Conservation (phyloP, 805 yeast species). For the Sugiyamaella qingdaonensis region DNA sequence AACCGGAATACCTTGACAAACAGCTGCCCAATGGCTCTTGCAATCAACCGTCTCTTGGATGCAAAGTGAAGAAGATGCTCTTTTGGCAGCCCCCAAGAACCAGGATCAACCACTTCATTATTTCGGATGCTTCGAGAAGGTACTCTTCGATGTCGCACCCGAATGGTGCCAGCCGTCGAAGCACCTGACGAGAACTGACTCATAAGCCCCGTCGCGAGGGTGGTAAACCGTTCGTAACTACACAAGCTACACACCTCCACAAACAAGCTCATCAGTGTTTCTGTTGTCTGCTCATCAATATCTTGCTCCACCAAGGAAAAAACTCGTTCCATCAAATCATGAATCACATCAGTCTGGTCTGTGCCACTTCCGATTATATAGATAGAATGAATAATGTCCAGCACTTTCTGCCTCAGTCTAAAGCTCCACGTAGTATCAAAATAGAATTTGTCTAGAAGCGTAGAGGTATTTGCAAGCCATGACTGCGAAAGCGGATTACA, state of each 20-base stretch:
- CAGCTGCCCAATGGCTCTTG: conserved; percentile 24
- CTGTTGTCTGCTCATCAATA: conserved; percentile 33
- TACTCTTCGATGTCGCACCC: neutral
- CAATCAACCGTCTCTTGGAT: conserved; percentile 18
- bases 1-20: conserved; percentile 37
- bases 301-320: conserved; percentile 32
- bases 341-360: conserved; percentile 33
- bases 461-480: conserved; percentile 48
- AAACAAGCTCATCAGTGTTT: conserved; percentile 25
- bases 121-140: neutral
- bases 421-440: conserved; percentile 25
- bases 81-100: neutral
- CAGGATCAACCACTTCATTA: neutral
- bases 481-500: conserved; percentile 51
- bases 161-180: neutral
- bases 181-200: neutral
- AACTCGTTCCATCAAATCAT: conserved; percentile 34
- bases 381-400: conserved; percentile 35
- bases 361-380: conserved; percentile 36
- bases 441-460: conserved; percentile 45
- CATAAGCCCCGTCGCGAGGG: conserved; percentile 13
- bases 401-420: conserved; percentile 23
- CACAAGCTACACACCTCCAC: conserved; percentile 25
- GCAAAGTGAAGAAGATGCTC: neutral
- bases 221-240: conserved; percentile 11